Conservation (phyloP, 306 rosid species). For the Gleditsia sinensis region DNA sequence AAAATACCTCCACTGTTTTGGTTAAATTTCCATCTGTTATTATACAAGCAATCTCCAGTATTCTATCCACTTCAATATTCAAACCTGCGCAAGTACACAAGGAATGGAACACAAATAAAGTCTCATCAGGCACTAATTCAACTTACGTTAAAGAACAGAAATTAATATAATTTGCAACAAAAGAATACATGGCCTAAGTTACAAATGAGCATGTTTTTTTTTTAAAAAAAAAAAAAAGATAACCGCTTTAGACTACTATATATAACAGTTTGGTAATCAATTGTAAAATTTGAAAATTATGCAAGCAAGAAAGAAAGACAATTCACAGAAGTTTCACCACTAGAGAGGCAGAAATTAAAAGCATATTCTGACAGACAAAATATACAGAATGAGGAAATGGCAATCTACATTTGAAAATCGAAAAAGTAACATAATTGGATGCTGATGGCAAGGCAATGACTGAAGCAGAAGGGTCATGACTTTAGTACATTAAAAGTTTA, state of each 20-base stretch:
- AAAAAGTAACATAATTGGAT: not conserved
- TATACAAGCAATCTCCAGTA: slow-evolving; percentile 95
- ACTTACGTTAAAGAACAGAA: slow-evolving; percentile 2
- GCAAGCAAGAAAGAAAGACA: not conserved
- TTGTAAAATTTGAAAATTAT: not conserved
- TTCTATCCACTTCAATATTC: slow-evolving; percentile 81
- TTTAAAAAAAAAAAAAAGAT: not conserved
- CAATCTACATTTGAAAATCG: not conserved
- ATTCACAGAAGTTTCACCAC: not conserved
- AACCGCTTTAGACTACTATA: not conserved
- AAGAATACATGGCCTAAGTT: not conserved
- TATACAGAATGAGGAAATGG: slow-evolving; percentile 11
- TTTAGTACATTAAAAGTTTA: too few species aligned
- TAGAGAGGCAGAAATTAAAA: not conserved
- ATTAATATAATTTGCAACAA: not conserved
- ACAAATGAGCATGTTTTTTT: not conserved
- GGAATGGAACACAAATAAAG: not conserved
- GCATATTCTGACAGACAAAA: not conserved
- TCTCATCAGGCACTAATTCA: not conserved
- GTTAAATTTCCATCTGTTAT: slow-evolving; percentile 78
- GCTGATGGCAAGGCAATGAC: not conserved
- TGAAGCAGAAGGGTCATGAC: not conserved
- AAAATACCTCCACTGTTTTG: slow-evolving; percentile 76
- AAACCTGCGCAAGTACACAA: slow-evolving; percentile 59
- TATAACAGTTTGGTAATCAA: not conserved